Evolutionary conservation across 805 yeast species (phyloP), one percentile per base, ranked within the genome.

Genomic region (Kodamaea lidongshanica): DNA sequence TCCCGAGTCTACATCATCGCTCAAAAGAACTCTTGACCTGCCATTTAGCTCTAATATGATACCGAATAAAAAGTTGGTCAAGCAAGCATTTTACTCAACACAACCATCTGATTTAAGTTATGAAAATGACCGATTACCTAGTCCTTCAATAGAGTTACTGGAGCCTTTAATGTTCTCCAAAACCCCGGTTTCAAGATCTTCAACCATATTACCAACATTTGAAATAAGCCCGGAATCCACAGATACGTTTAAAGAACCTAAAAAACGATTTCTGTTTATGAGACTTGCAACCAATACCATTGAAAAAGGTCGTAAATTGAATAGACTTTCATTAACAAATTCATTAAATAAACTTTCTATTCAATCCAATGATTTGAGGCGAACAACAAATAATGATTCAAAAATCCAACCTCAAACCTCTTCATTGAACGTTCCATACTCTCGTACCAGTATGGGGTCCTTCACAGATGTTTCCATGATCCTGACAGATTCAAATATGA

Each of bases 21-120:
- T 35, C 14, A 30, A 30, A 22, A 19, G 40, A n/a, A 25, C 37
- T 14, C 17, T 33, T 23, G 40, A 33, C 11, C 34, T 22, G 28
- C 35, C 35, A 5, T 26, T 24, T 14, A 7, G 18, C 18, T 10
- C 31, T 8, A 17, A 15, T 18, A 17, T 27, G 23, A 27, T 20
- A 23, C 20, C 18, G 15, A 23, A 11, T 13, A 12, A 28, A 18
- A 33, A 23, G 9, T 23, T 21, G 19, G 17, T 26, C 21, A 39
- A 39, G 19, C 33, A 27, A 28, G 34, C 39, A 25, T 39, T 30
- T 27, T 35, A 39, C 27, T 31, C 28, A 23, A 39, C 42, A 6
- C 37, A 31, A 12, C 38, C 42, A 4, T 20, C 37, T 3, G 30
- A 32, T n/a, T 25, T 30, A 12, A 30, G 27, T 8, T 32, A 21